Evolutionary conservation across 805 yeast genomes (phyloP), one percentile per base, ranked within the genome.

Genomic region (Pichia rugopelliculosa): DNA sequence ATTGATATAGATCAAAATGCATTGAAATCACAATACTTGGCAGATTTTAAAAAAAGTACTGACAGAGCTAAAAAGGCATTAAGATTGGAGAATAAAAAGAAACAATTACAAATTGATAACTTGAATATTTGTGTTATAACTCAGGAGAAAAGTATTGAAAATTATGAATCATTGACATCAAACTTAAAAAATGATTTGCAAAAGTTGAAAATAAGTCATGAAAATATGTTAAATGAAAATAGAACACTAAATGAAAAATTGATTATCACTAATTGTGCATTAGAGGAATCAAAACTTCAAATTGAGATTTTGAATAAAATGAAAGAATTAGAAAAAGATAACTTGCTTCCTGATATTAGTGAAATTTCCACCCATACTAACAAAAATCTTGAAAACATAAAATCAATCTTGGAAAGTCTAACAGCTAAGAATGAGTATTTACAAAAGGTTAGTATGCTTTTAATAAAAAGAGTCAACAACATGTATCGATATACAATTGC

Each of bases 401-500:
- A 20, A 15, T n/a, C 24, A 13, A 21, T 33, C 6, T 13, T 30
- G 17, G 33, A 21, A 33, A 18, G 3, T 36, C 1, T 41, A 10
- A 36, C 41, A 25, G 21, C 11, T 23, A 42, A 47, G 17, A 47
- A 47, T 36, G 40, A 23, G 6, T 47, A 15, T 8, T 33, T 47
- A 39, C 36, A 47, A 6, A 22, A 42, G 6, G 23, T 38, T 4
- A 37, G 25, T 20, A 11, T 23, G 18, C 22, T 30, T 10, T 13
- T 47, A 12, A 42, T 9, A 13, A 42, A 39, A 15, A 38, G 23
- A 10, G 23, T 42, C 9, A 39, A 42, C 13, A 24, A 38, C 12
- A 30, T 47, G 25, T 42, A 47, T 25, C 30, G 45, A 25, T 39
- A 25, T 34, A 47, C 46, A 15, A 21, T 47, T 25, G 43, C 44